Conservation (phyloP, 345 rosid species). For the Melaleuca alternifolia region DNA sequence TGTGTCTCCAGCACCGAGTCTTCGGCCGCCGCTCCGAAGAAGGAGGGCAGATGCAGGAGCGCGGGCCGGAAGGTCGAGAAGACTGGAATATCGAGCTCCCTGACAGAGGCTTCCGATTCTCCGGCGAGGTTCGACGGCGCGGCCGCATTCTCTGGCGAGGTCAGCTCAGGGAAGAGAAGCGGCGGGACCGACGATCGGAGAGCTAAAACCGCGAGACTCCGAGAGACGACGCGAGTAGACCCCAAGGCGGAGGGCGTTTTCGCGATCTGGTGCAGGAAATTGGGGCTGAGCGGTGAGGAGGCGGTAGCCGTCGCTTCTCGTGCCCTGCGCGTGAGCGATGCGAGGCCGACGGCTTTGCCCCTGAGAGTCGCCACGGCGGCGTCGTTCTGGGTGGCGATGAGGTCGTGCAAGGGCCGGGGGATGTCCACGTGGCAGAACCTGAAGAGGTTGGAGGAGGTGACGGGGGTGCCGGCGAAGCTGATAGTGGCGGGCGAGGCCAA, state of each 20-base stretch:
- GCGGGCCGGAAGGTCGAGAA: background rate
- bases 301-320: conserved; percentile 7
- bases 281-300: conserved; percentile 10
- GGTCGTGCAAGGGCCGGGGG: conserved; percentile 1
- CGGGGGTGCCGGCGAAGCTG: conserved; percentile 32
- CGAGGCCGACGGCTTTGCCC: conserved; percentile 9
- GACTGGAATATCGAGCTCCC: background rate
- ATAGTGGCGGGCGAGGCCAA: conserved; percentile 21
- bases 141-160: background rate
- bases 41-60: background rate
- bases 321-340: conserved; percentile 15
- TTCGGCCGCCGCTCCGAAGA: background rate
- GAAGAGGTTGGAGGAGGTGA: conserved; percentile 16
- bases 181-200: background rate
- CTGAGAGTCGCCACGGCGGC: conserved; percentile 22
- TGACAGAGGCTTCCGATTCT: background rate
- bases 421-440: conserved; percentile 16
- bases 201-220: background rate
- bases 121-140: background rate
- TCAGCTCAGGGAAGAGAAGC: background rate
- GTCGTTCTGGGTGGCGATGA: conserved; percentile 35
- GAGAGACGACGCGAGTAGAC: background rate
- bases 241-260: conserved; percentile 19
- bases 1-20: conserved; percentile 23
- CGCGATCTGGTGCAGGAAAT: conserved; percentile 20